A percentile compares a stretch with the other conserved stretches of the same genome.
phyloP scores from a whole-genome alignment of 2,329 filamentous ascomycete species.

The Pestalotiopsis sp. region DNA sequence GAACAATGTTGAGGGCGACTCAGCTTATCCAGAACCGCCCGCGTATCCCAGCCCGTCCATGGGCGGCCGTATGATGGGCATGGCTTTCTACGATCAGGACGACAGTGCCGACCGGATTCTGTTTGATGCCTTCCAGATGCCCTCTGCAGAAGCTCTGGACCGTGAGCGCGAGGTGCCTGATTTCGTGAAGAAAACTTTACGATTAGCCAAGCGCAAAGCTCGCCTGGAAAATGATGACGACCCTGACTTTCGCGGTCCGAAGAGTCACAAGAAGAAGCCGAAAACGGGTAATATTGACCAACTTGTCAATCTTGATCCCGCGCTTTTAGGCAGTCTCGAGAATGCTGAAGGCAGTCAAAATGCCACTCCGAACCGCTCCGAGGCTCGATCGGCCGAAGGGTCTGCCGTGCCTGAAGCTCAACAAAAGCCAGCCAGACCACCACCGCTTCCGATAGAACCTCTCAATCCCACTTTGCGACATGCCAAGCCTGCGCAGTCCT shows the following conservation, averaged over 20 bases:
- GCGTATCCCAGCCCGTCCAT: conserved; percentile 50
- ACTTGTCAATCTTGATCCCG: conserved; percentile 55
- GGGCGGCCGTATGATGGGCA: conserved; percentile 56
- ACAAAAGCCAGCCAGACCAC: conserved; percentile 22
- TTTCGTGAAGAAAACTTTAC: conserved; percentile 57
- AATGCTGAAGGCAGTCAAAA: conserved; percentile 19
- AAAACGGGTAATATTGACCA: conserved; percentile 37
- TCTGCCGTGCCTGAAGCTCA: conserved; percentile 1
- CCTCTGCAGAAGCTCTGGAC: conserved; percentile 46
- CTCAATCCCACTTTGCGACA: conserved; percentile 54
- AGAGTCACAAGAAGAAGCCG: conserved; percentile 44
- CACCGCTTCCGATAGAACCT: conserved; percentile 39
- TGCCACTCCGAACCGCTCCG: conserved; percentile 23
- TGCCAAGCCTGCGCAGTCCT: conserved; percentile 54
- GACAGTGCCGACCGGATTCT: conserved; percentile 60
- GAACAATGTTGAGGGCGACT: conserved; percentile 28
- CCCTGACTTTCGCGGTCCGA: conserved; percentile 54
- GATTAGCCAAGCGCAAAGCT: conserved; percentile 55
- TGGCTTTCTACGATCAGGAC: conserved; percentile 64
- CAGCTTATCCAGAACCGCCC: conserved; percentile 30
- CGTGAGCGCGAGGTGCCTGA: conserved; percentile 53
- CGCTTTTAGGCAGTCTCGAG: conserved; percentile 43
- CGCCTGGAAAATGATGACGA: conserved; percentile 55
- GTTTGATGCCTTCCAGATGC: conserved; percentile 61
- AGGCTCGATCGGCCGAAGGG: conserved; percentile 17